Evolutionary conservation across 805 yeast species (phyloP).

Genomic region (Candida loeiensis): DNA sequence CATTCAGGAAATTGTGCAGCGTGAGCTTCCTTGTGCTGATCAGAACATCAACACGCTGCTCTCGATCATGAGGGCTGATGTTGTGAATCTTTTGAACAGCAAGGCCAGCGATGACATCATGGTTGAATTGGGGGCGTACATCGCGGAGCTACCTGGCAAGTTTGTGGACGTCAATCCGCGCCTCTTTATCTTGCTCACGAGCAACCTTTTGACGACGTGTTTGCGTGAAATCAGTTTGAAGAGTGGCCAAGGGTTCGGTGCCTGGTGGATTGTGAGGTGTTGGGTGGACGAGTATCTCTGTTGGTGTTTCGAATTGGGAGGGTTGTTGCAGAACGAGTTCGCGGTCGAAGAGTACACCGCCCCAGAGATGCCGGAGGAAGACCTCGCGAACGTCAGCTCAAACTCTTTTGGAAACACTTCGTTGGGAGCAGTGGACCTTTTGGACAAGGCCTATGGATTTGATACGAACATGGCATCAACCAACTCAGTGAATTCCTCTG

Average conservation of each 20-base stretch:
- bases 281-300: conserved; percentile 74
- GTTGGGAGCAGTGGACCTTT: conserved; percentile 16
- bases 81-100: conserved; percentile 9
- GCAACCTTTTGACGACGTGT: conserved; percentile 54
- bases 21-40: conserved; percentile 51
- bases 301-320: conserved; percentile 64
- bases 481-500: background rate
- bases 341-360: background rate
- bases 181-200: conserved; percentile 50
- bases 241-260: conserved; percentile 59
- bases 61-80: conserved; percentile 32
- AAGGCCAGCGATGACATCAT: conserved; percentile 10
- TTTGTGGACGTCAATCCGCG: conserved; percentile 54
- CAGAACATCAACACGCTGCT: conserved; percentile 28
- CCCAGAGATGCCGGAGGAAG: background rate
- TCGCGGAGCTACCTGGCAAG: conserved; percentile 41
- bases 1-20: conserved; percentile 38
- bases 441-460: conserved; percentile 1
- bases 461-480: background rate
- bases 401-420: conserved; percentile 4
- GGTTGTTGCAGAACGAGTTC: conserved; percentile 40
- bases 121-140: conserved; percentile 21
- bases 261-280: conserved; percentile 74
- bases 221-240: conserved; percentile 58
- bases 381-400: conserved; percentile 4